These are phyloP conservation scores for Discostella pseudostelligera DNA, from an alignment of 108 stramenopile species.

Conservation along the genomic window DNA sequence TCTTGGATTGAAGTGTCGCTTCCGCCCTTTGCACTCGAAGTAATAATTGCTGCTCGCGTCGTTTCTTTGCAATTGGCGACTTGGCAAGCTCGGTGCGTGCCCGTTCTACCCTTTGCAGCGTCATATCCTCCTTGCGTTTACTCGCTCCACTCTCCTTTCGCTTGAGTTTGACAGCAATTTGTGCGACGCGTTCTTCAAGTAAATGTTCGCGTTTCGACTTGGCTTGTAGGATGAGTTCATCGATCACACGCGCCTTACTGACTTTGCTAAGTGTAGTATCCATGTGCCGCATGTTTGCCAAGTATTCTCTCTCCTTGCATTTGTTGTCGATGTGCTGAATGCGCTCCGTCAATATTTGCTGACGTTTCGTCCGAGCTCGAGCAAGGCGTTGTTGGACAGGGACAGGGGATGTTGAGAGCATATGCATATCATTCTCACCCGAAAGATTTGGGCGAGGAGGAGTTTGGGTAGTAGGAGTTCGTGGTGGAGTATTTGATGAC, in stretches of 20 bases:
- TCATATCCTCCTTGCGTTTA: conserved; percentile 24
- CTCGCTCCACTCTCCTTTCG: conserved; percentile 15
- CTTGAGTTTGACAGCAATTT: conserved; percentile 8
- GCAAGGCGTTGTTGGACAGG: conserved; percentile 29
- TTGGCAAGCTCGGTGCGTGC: conserved; percentile 23
- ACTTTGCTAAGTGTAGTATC: conserved; percentile 9
- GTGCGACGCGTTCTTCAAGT: neutral
- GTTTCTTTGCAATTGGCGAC: conserved; percentile 18
- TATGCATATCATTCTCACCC: neutral
- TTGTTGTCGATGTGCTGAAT: conserved; percentile 4
- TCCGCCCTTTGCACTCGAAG: conserved; percentile 9
- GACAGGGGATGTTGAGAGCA: conserved; percentile 13
- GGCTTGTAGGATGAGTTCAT: neutral
- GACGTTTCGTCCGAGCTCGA: conserved; percentile 19
- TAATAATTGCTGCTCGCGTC: conserved; percentile 14
- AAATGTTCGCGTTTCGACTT: conserved; percentile 18
- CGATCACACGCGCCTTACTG: conserved; percentile 7
- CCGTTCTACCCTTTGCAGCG: conserved; percentile 6
- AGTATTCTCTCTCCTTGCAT: conserved; percentile 12
- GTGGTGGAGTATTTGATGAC: conserved; percentile 6
- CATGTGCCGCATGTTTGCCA: conserved; percentile 21
- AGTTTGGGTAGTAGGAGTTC: conserved; percentile 7
- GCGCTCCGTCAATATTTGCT: conserved; percentile 10
- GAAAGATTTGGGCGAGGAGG: conserved; percentile 28
- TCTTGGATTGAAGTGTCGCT: conserved; percentile 12